Base-by-base conservation (phyloP, 352 stramenopile genomes). In the Paralagenidium karlingii region DNA sequence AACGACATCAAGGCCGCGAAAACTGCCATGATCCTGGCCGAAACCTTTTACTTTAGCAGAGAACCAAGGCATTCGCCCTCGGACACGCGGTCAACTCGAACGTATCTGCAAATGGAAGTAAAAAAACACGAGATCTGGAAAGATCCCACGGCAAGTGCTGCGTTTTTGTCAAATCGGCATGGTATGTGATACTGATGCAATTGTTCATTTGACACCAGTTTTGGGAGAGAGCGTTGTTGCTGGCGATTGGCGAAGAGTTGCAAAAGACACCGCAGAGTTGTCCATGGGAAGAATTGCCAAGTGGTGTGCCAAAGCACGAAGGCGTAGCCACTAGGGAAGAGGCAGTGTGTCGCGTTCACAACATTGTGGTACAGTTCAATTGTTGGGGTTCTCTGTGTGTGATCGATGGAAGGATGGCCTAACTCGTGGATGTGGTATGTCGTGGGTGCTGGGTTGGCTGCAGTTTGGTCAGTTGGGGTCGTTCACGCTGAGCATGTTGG, bases 121-220 rank as follows among this genome's bases (percentile, higher is more conserved):
- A 91, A 88, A 47, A 75, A 75, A 22, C 77, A 91, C 45, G 43
- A 53, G 13, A 87, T 91, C 53, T 91, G 77, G 77, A 86, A 83
- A 42, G 82, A 75, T 25, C 74, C 77, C 1, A 64, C 69, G 37
- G 68, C 78, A 26, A 58, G 60, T 57, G 16, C 0, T 9, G 26
- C 8, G 1, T 58, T 15, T 8, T 13, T 16, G 9, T 32, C 27
- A 19, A 27, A 32, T 15, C 37, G 16, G 27, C 13, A 15, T 47
- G 3, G 39, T 2, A n/a, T 45, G 6, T 18, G 6, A 45, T 41
- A n/a, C 18, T 33, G 15, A 3, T 41, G 7, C 28, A 15, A 44
- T 27, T 36, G 26, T 32, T 30, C 25, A 16, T 42, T 16, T 7
- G 25, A 12, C 18, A 29, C 10, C 43, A 83, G 58, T 91, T 91